Evolutionary conservation across 805 yeast genomes (phyloP), one percentile per base, ranked within the genome.

Genomic region (Yamadazyma phyllophila): DNA sequence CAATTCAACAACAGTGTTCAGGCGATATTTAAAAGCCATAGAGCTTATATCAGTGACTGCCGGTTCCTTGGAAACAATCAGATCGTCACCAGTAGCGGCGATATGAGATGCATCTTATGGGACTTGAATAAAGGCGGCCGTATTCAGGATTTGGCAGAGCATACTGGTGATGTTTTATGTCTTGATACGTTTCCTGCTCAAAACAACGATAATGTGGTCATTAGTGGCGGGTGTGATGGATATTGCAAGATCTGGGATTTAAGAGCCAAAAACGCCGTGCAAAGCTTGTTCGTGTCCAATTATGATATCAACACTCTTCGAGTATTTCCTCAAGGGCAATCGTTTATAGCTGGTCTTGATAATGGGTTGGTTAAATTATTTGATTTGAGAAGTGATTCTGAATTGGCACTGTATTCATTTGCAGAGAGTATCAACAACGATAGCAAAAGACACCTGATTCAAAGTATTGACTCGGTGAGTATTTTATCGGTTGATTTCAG

Each of bases 341-440:
- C 88, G 1, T 80, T 90, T 54, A 80, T 78, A 0, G 74, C 84
- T 2, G 96, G 96, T 1, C 76, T 85, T 37, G 97, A 89, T 57
- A 95, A 87, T 60, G 91, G 92, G 3, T 61, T 74, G 0, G 69
- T 87, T 20, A 73, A 86, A 47, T 63, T 88, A 45, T 85, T 79
- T 62, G 97, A 90, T 60, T 62, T 88, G 37, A 73, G 97, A 50
- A 74, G 90, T 1, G 96, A 87, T 59, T 80, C 94, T 51, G 83
- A 78, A 51, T 58, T 89, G 36, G 74, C 80, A 7, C 60, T 55
- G 13, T 88, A 81, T 61, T 63, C 56, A 11, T 41, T 56, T 15
- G 17, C 39, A 11, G 29, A 42, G 29, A 45, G 51, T 33, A 29
- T 43, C 14, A 17, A 36, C 16, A 32, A 24, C 4, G 40, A 35